Base-by-base conservation (phyloP, 768 basidiomycete genomes). In the Macrolepiota dolichaula region DNA sequence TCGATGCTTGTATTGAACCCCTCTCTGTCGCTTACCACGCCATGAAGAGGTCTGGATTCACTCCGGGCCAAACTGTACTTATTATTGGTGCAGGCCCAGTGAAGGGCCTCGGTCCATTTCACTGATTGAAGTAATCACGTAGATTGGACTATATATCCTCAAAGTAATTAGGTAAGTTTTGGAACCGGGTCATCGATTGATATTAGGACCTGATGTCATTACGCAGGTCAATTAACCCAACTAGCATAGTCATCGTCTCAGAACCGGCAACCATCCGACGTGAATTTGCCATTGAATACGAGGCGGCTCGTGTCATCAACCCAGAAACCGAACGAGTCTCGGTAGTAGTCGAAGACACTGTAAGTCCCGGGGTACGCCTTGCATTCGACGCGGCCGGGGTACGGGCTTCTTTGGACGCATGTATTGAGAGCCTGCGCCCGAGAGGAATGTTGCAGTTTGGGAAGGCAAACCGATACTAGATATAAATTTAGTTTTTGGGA, bases 381-480 rank as follows among this genome's bases (percentile, higher is more conserved):
- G 78, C 73, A 3, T 81, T 80, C 63, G 82, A 83, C 49, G 79
- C 79, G 17, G 78, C 80, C 3, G 81, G 81, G 0, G 63, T 73
- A 2, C 77, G 79, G 62, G 68, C 68, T 13, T 72, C 74, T 47
- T 57, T 81, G 13, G 72, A 76, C 37, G 63, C 71, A 6, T 77
- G 74, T 7, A 65, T 82, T 13, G 38, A 57, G 6, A 72, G 74
- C 27, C 68, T 80, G 10, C 72, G 75, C 24, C 68, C 76, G 0
- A 65, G 76, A 36, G 81, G 82, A 17, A 77, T 60, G 69, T 82
- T 17, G 78, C 79, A 1, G 58, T 79, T 9, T 82, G 81, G 81
- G 79, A 77, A 44, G 64, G 68, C 15, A 62, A 46, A 1, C 69
- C 77, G 0, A 67, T 59, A 25, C 57, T 81, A 12, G 70, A 79